phyloP scores from a whole-genome alignment of 2,329 filamentous ascomycete species.

The Paraphoma chrysanthemicola region DNA sequence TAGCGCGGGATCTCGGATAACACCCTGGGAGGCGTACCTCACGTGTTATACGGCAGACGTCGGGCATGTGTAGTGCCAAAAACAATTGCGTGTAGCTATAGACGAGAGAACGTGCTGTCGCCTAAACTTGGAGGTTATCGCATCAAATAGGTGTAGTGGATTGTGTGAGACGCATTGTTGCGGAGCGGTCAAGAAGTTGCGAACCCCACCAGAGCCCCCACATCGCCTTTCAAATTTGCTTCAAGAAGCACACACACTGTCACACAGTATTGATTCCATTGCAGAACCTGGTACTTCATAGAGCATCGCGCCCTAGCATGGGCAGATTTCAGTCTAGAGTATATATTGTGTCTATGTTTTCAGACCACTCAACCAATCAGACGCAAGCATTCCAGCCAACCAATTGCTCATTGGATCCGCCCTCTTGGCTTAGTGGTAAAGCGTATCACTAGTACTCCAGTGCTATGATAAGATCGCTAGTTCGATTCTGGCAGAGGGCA shows the following conservation, averaged over 20 bases:
- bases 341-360: neutral
- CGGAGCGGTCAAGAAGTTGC: neutral
- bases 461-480: conserved; percentile 4
- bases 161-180: neutral
- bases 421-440: conserved; percentile 4
- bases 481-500: conserved; percentile 4
- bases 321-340: neutral
- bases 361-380: neutral
- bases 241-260: neutral
- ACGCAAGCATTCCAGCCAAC: neutral
- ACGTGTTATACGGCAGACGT: no score
- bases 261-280: no score
- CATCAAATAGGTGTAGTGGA: neutral
- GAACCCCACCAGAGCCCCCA: neutral
- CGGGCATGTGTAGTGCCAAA: no score
- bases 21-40: no score
- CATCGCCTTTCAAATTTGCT: neutral
- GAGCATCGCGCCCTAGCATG: no score
- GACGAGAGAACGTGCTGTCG: no score
- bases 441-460: neutral
- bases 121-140: no score
- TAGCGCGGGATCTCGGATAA: no score
- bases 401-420: neutral
- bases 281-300: no score
- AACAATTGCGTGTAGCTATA: no score